Conservation (phyloP, 78 protist genomes). For the Dictyostelium intermedium region DNA sequence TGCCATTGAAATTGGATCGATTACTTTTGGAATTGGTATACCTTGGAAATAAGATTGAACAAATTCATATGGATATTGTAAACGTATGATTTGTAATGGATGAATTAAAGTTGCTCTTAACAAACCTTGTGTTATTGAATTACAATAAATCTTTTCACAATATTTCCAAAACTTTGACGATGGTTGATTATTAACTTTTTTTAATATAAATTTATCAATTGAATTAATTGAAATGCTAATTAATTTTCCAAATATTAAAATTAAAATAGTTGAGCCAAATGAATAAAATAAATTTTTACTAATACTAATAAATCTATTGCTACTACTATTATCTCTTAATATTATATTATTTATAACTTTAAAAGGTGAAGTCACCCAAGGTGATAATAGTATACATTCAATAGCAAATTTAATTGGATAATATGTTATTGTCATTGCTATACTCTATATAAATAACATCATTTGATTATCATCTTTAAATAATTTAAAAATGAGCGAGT, state of each 20-base stretch:
- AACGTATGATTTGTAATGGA: neutral
- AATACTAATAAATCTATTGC: neutral
- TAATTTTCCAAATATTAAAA: neutral
- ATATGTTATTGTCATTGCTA: neutral
- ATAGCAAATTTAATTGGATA: neutral
- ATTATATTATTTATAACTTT: neutral
- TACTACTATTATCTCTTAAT: neutral
- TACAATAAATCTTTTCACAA: neutral
- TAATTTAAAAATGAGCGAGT: neutral
- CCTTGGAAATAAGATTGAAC: neutral
- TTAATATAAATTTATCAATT: neutral
- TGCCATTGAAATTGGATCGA: neutral
- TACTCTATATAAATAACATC: too few species aligned
- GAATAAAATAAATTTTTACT: neutral
- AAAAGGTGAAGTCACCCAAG: neutral
- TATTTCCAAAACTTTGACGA: neutral
- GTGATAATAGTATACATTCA: neutral
- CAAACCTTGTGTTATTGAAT: neutral
- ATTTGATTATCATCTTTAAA: too few species aligned
- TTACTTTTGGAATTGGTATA: neutral
- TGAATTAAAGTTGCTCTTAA: neutral
- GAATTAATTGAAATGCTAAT: neutral
- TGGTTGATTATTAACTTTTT: neutral
- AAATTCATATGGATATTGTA: neutral
- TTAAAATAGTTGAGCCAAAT: neutral